Evolutionary conservation across 208 protist genomes (phyloP), one percentile per base, ranked within the genome.

Genomic region (Entamoeba moshkovskii): DNA sequence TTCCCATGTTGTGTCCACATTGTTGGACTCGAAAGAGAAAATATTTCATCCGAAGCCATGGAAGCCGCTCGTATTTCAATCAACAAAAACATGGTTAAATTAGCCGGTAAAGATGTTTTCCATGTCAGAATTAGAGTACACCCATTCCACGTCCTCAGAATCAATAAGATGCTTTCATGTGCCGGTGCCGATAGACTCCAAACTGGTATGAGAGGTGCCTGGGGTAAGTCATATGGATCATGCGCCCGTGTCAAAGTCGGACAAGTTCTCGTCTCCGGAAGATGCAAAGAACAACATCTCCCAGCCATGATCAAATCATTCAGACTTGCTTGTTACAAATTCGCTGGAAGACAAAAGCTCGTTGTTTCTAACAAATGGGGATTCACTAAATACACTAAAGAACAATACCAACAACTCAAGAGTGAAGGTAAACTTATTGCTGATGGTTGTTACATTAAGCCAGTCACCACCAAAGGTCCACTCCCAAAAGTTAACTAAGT

Each of bases 151-250:
- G 98, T 99, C 93, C 94, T 99, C 66, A 97, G 99, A 95, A 99
- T 99, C 97, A 99, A 99, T 97, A 99, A 99, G 97, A 99, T 99
- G 98, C 97, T 99, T 95, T 99, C 98, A 91, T 99, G 98, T 96
- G 98, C 99, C 94, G 99, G 99, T 96, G 99, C 99, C 73, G 99
- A 99, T 99, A 95, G 96, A 95, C 98, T 99, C 93, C 98, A 99
- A 96, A 98, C 98, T 52, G 98, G 98, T 96, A 99, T 99, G 98
- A 96, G 98, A 95, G 96, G 97, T 95, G 97, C 98, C 91, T 99
- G 97, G 96, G 98, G 98, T 96, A 99, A 99, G 97, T 98, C 99
- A 92, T 93, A 96, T 47, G 98, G 98, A 94, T 96, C 96, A 59
- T 97, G 97, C 93, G 98, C 98, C 92, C 98, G 99, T 96, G 99